These are phyloP conservation scores for Tulasnella sp. DNA, from an alignment of 768 basidiomycete species.

Conservation along the genomic window DNA sequence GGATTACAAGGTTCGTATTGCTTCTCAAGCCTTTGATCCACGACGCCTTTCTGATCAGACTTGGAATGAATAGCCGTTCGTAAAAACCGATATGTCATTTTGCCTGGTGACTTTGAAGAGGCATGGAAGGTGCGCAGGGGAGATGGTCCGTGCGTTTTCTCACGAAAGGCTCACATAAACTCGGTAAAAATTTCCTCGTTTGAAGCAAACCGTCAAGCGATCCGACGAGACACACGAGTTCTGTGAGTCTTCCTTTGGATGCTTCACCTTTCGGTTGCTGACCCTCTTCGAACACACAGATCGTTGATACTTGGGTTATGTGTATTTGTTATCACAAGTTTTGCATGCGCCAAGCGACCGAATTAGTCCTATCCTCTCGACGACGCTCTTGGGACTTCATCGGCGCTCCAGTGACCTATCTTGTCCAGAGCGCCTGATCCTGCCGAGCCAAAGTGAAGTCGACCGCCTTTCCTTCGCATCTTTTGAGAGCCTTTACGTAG, in stretches of 20 bases:
- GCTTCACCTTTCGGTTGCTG: background rate
- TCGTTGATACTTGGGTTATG: constrained; percentile 1
- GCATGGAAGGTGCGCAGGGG: constrained; percentile 86
- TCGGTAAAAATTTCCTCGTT: constrained; percentile 1
- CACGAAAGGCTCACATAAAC: background rate
- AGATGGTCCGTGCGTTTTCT: constrained; percentile 40
- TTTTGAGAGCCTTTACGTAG: too few species aligned
- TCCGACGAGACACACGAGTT: constrained; percentile 95
- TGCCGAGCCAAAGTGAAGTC: too few species aligned
- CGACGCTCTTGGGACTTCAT: background rate
- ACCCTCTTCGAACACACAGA: background rate
- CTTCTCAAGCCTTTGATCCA: background rate
- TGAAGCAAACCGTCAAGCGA: constrained; percentile 91
- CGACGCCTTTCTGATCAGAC: too few species aligned
- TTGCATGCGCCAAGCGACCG: background rate
- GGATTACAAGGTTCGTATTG: constrained; percentile 85
- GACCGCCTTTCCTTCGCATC: too few species aligned
- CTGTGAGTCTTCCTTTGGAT: constrained; percentile 39
- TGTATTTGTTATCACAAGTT: background rate
- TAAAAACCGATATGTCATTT: constrained; percentile 95
- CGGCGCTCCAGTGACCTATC: background rate
- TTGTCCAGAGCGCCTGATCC: too few species aligned
- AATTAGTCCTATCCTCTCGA: background rate
- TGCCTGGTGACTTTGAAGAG: constrained; percentile 96
- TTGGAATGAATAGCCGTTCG: constrained; percentile 62